Percentiles rank a stretch among this genome's conserved stretches.
phyloP scores from a whole-genome alignment of 2,329 filamentous ascomycete genomes.

The Ampelomyces quisqualis region DNA sequence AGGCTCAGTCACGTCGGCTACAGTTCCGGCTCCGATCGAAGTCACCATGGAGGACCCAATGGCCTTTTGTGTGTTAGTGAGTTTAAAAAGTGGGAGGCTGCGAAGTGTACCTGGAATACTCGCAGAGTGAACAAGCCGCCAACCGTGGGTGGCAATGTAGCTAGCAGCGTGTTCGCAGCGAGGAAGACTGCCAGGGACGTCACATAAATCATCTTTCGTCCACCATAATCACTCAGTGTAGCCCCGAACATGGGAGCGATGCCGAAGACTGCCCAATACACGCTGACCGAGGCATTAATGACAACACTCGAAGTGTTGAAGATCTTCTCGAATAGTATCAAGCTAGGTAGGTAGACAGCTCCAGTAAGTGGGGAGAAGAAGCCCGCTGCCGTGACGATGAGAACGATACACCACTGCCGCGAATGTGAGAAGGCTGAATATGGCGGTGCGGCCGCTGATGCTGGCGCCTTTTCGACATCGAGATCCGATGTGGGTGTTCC shows the following conservation, averaged over 20 bases:
- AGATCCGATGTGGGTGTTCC: neutral
- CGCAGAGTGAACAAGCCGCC: conserved; percentile 41
- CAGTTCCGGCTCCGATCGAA: conserved; percentile 45
- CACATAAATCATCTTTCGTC: conserved; percentile 43
- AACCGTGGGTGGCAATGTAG: conserved; percentile 38
- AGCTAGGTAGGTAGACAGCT: conserved; percentile 44
- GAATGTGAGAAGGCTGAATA: conserved; percentile 41
- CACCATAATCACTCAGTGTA: conserved; percentile 38
- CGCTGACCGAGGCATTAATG: conserved; percentile 46
- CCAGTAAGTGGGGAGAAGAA: conserved; percentile 45
- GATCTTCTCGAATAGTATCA: conserved; percentile 37
- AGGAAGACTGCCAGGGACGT: conserved; percentile 41
- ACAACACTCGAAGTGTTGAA: conserved; percentile 37
- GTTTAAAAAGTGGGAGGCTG: neutral
- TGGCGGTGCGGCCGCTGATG: neutral
- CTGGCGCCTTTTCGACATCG: conserved; percentile 1
- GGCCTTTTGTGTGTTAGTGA: conserved; percentile 9
- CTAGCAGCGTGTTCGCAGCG: conserved; percentile 39
- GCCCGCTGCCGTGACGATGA: conserved; percentile 41
- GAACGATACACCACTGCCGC: conserved; percentile 38
- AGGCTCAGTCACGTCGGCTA: conserved; percentile 43
- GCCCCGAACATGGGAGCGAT: conserved; percentile 44
- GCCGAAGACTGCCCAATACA: conserved; percentile 47
- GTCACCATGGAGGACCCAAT: conserved; percentile 44
- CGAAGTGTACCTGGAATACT: conserved; percentile 33